These are phyloP conservation scores for Populus hybrid DNA, from an alignment of 441 rosid species.

Conservation along the genomic window DNA sequence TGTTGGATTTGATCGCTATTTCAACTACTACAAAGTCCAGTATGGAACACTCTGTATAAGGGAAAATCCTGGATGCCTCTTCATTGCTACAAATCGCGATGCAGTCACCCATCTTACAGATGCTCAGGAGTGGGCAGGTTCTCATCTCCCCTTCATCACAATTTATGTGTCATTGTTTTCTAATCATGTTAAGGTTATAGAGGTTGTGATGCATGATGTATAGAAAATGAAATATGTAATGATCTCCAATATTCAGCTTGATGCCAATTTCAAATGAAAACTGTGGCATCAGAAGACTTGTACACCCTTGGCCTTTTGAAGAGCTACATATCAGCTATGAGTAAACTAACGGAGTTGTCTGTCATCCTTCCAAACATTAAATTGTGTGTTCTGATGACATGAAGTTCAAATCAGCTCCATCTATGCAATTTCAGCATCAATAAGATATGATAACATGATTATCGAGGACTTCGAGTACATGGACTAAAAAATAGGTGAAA, in stretches of 20 bases:
- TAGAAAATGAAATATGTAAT: neutral
- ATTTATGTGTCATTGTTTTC: conserved; percentile 1
- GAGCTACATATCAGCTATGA: neutral
- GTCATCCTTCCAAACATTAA: neutral
- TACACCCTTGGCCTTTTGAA: neutral
- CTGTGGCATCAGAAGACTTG: neutral
- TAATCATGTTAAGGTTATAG: neutral
- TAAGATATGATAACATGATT: neutral
- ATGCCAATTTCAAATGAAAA: neutral
- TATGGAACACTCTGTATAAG: conserved; percentile 92
- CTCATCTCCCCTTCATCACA: conserved; percentile 4
- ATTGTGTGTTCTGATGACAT: neutral
- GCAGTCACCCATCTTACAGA: conserved; percentile 87
- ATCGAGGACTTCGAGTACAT: neutral
- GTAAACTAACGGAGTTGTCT: neutral
- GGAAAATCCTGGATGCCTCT: conserved; percentile 92
- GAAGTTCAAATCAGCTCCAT: neutral
- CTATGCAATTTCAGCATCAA: neutral
- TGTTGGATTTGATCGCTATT: conserved; percentile 83
- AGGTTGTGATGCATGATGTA: neutral
- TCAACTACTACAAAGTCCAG: conserved; percentile 96
- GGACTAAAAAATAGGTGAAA: neutral
- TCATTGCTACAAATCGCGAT: conserved; percentile 90
- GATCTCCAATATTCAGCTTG: neutral
- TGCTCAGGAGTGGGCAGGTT: conserved; percentile 98